Base-by-base conservation (phyloP, 83 land plant genomes). In the Picea abies region DNA sequence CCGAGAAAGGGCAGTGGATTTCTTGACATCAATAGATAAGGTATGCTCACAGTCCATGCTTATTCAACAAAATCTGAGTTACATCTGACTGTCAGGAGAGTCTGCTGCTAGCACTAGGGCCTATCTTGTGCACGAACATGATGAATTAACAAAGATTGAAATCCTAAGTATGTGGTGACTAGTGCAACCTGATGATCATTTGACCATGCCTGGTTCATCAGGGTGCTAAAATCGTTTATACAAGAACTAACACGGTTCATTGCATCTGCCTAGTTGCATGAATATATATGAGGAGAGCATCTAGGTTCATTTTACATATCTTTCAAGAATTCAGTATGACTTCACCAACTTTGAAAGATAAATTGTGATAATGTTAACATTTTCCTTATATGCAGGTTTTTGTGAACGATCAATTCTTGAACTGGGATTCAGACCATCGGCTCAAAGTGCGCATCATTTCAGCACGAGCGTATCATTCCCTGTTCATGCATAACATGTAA, bases 401-500 rank as follows among this genome's bases (percentile, higher is more conserved):
- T 62, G 84, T 83, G 84, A 83, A 83, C 14, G 84, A 83, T 44
- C 84, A 83, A 41, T 83, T 83, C 62, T 23, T 83, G 83, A 83
- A 83, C 29, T 83, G 84, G 84, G 84, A 83, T 64, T 10, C 29
- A 6, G 84, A 79, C 39, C 17, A 83, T 79, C 84, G 83, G 52
- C 82, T 83, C 67, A 83, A 83, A 83, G 84, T 83, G 44, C 60
- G 83, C 4, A 83, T 83, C 47, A 79, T 83, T 49, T 83, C 84
- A 52, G 84, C 84, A 41, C 17, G 84, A 23, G 84, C 84, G 29
- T 83, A 83, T 44, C 84, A 83, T 62, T 83, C 84, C 17, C 83
- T 83, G 7, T 83, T 83, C 83, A 83, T 83, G 84, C 66, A 83
- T 83, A 83, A 83, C 83, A 83, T 83, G 84, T 83, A 79, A 37